Base-by-base conservation (phyloP, 805 yeast species). In the Brettanomyces anomalus region DNA sequence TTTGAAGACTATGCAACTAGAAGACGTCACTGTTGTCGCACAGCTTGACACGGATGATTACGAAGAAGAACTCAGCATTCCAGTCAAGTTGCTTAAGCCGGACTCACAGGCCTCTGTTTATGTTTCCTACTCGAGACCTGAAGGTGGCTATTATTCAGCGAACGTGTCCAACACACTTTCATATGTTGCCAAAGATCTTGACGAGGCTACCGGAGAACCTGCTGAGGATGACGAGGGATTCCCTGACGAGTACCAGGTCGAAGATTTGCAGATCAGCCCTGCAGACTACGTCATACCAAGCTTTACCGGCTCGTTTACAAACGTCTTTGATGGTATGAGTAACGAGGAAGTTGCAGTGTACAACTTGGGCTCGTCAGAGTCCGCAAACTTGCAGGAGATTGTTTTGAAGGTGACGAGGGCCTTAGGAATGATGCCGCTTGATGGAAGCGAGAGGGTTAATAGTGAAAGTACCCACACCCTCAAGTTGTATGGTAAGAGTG, bases 201-300 rank as follows among this genome's bases (percentile, higher is more conserved):
- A 86, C 52, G 80, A 86, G 39, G 71, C 75, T 8, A 80, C 88
- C 14, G 79, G 80, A 17, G 76, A 73, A 48, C 74, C 82, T 40
- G 81, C 75, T 37, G 78, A 74, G 39, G 81, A 69, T 42, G 85
- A 79, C 37, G 94, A 83, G 50, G 97, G 96, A 15, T 85, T 81
- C 72, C 84, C 83, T 50, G 97, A 93, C 62, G 96, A 89, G 64
- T 93, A 90, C 64, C 93, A 82, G 60, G 76, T 93, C 50, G 97
- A 87, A 62, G 83, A 81, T 45, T 69, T 88, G 55, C 78, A 76
- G 45, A 60, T 90, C 43, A 65, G 65, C 6, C 79, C 93, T 8
- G 96, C 96, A 32, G 97, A 88, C 60, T 90, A 79, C 64, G 71
- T 87, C 45, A 64, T 68, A 43, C 95, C 96, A 41, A 70, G 87